phyloP scores from a whole-genome alignment of 1,284 basidiomycete species.

The Ustilago xerochloae region DNA sequence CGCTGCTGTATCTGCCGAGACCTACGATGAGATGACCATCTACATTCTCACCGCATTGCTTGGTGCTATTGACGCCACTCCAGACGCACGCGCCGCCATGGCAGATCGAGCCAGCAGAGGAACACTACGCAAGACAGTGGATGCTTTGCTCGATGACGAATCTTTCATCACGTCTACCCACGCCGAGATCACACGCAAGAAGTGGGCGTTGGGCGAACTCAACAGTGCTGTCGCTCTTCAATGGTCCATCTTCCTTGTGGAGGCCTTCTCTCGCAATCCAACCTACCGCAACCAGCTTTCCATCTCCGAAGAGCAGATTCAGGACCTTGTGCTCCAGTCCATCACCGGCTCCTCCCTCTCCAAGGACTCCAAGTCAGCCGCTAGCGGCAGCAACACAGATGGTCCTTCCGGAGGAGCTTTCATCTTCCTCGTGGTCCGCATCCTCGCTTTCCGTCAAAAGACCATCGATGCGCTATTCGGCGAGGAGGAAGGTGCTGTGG shows the following conservation, averaged over 20 bases:
- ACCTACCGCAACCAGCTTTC: conserved; percentile 54
- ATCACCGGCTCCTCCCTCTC: conserved; percentile 48
- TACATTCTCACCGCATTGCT: conserved; percentile 79
- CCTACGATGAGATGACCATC: conserved; percentile 71
- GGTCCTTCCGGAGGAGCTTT: conserved; percentile 84
- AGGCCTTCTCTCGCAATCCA: conserved; percentile 55
- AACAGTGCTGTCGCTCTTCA: conserved; percentile 82
- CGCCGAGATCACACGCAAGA: conserved; percentile 53
- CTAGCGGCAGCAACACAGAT: conserved; percentile 75
- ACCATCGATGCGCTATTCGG: conserved; percentile 71
- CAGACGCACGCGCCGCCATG: conserved; percentile 69
- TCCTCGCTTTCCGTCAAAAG: conserved; percentile 68
- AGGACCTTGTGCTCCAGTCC: conserved; percentile 49
- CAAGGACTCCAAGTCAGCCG: conserved; percentile 74
- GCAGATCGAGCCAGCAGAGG: conserved; percentile 46
- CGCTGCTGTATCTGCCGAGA: conserved; percentile 50
- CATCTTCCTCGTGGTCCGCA: conserved; percentile 74
- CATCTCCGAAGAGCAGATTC: conserved; percentile 54
- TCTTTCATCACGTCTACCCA: conserved; percentile 64
- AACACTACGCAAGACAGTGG: conserved; percentile 38
- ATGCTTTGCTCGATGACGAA: conserved; percentile 54
- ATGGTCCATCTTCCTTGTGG: conserved; percentile 78
- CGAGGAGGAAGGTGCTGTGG: conserved; percentile 70
- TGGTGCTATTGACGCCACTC: conserved; percentile 75
- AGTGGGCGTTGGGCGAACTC: conserved; percentile 80